Percentiles rank a stretch among this genome's conserved stretches.
These are phyloP conservation scores for Primulina tabacum DNA, from an alignment of 257 asterid species.

Conservation along the genomic window DNA sequence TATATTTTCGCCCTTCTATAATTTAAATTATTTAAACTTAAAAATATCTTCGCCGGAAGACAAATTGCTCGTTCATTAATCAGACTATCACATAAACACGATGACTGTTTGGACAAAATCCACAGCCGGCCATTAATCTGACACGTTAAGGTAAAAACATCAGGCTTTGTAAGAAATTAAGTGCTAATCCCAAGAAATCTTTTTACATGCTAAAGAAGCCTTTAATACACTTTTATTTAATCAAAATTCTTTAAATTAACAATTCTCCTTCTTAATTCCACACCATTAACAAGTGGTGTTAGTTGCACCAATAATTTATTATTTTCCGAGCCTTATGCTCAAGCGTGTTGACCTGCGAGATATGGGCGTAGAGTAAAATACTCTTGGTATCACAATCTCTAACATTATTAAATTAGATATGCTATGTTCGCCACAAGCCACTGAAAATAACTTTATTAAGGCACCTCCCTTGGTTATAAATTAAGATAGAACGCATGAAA, in stretches of 20 bases:
- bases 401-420: too few species aligned
- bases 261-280: neutral
- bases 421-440: too few species aligned
- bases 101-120: neutral
- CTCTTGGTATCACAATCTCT: too few species aligned
- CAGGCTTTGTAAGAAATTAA: neutral
- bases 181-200: neutral
- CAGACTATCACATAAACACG: too few species aligned
- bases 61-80: too few species aligned
- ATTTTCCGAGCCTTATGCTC: neutral
- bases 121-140: neutral
- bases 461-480: too few species aligned
- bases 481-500: too few species aligned
- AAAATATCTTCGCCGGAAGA: too few species aligned
- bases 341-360: neutral
- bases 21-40: too few species aligned
- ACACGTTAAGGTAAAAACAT: neutral
- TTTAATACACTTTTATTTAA: neutral
- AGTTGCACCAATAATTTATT: neutral
- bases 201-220: neutral
- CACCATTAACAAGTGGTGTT: neutral
- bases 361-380: neutral
- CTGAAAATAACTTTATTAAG: too few species aligned
- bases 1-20: too few species aligned
- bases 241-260: neutral